Base-by-base conservation (phyloP, 1,139 yeast genomes). In the Saccharomyces hybrid region DNA sequence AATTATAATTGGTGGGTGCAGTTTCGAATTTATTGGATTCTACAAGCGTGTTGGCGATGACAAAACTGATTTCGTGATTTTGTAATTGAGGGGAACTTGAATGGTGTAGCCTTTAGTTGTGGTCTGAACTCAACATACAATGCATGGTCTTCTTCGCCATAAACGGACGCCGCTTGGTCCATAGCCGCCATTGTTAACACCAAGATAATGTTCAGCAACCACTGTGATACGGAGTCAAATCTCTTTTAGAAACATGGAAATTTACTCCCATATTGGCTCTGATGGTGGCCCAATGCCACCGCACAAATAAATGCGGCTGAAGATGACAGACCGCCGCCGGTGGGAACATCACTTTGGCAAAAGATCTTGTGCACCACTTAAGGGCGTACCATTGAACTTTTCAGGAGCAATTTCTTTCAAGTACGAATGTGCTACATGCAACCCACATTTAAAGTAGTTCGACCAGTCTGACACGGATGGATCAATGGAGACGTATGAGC, bases 111-210 rank as follows among this genome's bases (percentile, higher is more conserved):
- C 46, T 71, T 72, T 53, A 85, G 73, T 56, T 75, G 70, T 2
- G 91, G 91, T 58, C 78, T 77, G 70, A 84, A 85, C 58, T 80
- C 81, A 48, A 85, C 82, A 59, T 80, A 76, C 57, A 85, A 69
- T 1, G 86, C 86, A 61, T 84, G 81, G 57, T 76, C 77, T 48
- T 71, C 73, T 61, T 79, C 82, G n/a, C 90, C 90, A 62, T 79
- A 84, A 26, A 85, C 77, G 2, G 86, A 80, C 2, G 91, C 90
- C 58, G 86, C 78, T 70, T 85, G 91, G 67, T 85, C 91, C 87
- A 85, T 80, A n/a, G 48, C 91, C 91, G 26, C 91, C 91, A 48
- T 84, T 82, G 66, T 83, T 84, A 53, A 85, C 86, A 26, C 91
- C 91, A 48, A 85, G 81, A 55, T 81, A 82, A 70, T 84, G 88